Evolutionary conservation across 2,329 filamentous ascomycete genomes (phyloP).

Genomic region (Pseudogymnoascus sp.): DNA sequence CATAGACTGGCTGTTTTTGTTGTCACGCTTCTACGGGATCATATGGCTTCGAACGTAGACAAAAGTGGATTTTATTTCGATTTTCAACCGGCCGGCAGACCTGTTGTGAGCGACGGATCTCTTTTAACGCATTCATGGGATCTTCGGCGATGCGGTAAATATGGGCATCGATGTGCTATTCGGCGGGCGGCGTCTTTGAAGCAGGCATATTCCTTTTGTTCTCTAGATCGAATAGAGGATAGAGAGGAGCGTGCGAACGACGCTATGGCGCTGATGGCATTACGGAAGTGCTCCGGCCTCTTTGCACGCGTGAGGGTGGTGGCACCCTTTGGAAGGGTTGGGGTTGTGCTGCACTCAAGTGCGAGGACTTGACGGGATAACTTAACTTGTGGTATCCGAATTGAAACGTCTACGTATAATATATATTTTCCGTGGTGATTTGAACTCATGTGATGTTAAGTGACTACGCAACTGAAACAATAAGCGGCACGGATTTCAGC

Average conservation of each 20-base stretch:
- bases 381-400: conserved; percentile 3
- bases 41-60: conserved; percentile 8
- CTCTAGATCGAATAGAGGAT: conserved; percentile 5
- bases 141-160: conserved; percentile 7
- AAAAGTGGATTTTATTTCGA: conserved; percentile 9
- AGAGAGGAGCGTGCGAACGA: conserved; percentile 5
- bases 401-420: conserved; percentile 5
- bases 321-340: not conserved
- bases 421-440: not conserved
- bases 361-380: conserved; percentile 5
- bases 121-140: conserved; percentile 7
- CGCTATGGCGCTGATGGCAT: conserved; percentile 6
- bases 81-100: conserved; percentile 1
- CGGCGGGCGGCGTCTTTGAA: conserved; percentile 6
- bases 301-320: conserved; percentile 5
- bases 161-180: conserved; percentile 6
- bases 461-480: no score
- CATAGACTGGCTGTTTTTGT: conserved; percentile 5
- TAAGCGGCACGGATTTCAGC: no score
- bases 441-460: not conserved
- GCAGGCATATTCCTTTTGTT: conserved; percentile 8
- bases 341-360: conserved; percentile 3
- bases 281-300: conserved; percentile 7
- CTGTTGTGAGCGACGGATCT: conserved; percentile 3
- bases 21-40: conserved; percentile 4